These are phyloP conservation scores for Chaetomiaceae sp. DNA, from an alignment of 2,329 filamentous ascomycete genomes.

Conservation along the genomic window DNA sequence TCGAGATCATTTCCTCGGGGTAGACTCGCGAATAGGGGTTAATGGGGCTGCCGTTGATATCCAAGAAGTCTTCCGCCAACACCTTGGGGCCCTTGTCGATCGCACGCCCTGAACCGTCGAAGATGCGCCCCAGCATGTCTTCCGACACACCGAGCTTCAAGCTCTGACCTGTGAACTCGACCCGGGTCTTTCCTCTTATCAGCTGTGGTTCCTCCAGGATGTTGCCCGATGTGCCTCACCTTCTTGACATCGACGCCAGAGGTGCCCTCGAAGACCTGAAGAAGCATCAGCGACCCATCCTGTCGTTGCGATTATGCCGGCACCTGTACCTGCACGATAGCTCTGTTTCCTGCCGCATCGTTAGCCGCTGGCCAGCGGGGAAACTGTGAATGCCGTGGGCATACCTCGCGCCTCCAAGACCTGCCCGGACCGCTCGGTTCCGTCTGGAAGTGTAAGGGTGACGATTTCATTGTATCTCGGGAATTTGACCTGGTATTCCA, in stretches of 20 bases:
- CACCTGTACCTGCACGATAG: conserved; percentile 80
- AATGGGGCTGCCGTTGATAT: conserved; percentile 98
- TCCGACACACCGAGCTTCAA: conserved; percentile 98
- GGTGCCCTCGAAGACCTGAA: conserved; percentile 93
- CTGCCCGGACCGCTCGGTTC: conserved; percentile 87
- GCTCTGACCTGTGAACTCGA: conserved; percentile 95
- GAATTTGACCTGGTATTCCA: conserved; percentile 75
- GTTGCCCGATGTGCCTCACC: conserved; percentile 45
- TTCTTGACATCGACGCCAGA: conserved; percentile 98
- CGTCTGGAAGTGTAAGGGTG: conserved; percentile 90
- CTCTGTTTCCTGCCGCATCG: conserved; percentile 67
- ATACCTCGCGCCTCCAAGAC: conserved; percentile 95
- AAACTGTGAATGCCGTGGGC: conserved; percentile 15
- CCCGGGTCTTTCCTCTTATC: conserved; percentile 67
- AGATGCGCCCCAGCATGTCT: conserved; percentile 98
- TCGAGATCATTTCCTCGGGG: conserved; percentile 99
- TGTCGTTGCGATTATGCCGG: neutral
- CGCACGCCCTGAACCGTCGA: conserved; percentile 93
- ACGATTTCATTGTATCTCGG: conserved; percentile 98
- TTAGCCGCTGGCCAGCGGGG: conserved; percentile 1
- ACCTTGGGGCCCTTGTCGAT: conserved; percentile 99
- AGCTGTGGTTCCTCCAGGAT: conserved; percentile 8
- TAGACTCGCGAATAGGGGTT: conserved; percentile 98
- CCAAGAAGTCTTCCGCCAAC: conserved; percentile 93
- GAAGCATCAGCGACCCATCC: conserved; percentile 27